Base-by-base conservation (phyloP, 2,329 filamentous ascomycete species). In the Botrytis hyacinthi region DNA sequence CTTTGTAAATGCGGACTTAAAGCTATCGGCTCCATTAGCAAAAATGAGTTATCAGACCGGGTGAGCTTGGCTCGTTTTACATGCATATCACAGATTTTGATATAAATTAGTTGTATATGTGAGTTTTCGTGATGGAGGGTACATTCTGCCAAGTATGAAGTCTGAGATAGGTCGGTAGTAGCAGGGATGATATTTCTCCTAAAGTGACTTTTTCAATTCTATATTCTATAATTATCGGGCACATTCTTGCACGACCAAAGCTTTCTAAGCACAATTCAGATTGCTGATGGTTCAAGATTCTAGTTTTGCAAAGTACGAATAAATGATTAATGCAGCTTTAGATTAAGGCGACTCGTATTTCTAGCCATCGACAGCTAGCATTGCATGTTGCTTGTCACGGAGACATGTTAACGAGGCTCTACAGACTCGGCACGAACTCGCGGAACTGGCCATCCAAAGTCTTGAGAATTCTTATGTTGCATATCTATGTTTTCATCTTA, bases 111-210 rank as follows among this genome's bases (percentile, higher is more conserved):
- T 16, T 46, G 7, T 5, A 16, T 7, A n/a, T n/a, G 3, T n/a
- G 3, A 1, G 29, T 16, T 16, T 1, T 26, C 14, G 16, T 0
- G 1, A 4, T 14, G 4, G 9, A n/a, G 26, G 26, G 26, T n/a
- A n/a, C 10, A n/a, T 16, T 51, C 10, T 51, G 12, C 9, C 48
- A n/a, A 51, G 4, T 51, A n/a, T 10, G 4, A n/a, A n/a, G 26
- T n/a, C 1, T 16, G 26, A 9, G 26, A 54, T 54, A 54, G 26
- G 12, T 54, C 4, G 26, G 0, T n/a, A 16, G 48, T 10, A 54
- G 4, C 2, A 16, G 26, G 12, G 48, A 54, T 54, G 48, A n/a
- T 54, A n/a, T 1, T 14, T 14, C 14, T 54, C 14, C 26, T 26
- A n/a, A n/a, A 54, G 12, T 54, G 48, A 48, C 26, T n/a, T n/a